phyloP scores from a whole-genome alignment of 1,284 basidiomycete species.

The Ustilago sp. region DNA sequence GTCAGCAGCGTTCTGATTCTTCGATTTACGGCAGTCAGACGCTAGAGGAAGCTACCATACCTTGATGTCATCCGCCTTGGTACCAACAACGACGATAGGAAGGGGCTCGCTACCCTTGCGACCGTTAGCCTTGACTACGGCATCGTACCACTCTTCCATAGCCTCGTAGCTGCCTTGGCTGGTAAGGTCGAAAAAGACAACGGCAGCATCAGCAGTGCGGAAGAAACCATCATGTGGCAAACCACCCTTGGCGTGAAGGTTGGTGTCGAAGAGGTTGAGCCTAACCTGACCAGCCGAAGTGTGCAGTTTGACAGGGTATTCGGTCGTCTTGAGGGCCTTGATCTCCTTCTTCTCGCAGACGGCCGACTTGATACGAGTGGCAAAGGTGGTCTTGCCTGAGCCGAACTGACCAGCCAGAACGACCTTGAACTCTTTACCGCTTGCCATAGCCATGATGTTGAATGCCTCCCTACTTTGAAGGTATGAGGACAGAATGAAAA shows the following conservation, averaged over 20 bases:
- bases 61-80: slow-evolving; percentile 53
- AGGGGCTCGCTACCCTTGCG: slow-evolving; percentile 49
- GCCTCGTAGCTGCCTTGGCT: slow-evolving; percentile 42
- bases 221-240: slow-evolving; percentile 53
- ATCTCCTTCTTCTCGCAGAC: slow-evolving; percentile 42
- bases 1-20: background rate
- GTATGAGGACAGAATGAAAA: background rate
- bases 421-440: slow-evolving; percentile 49
- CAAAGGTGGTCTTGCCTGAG: slow-evolving; percentile 48
- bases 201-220: slow-evolving; percentile 43
- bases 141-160: slow-evolving; percentile 54
- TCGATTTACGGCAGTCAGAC: background rate
- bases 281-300: slow-evolving; percentile 45
- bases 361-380: slow-evolving; percentile 50
- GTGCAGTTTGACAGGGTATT: slow-evolving; percentile 44
- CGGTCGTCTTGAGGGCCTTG: slow-evolving; percentile 52
- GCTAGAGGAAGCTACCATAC: slow-evolving; percentile 7
- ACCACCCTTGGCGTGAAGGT: slow-evolving; percentile 52
- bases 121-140: slow-evolving; percentile 46
- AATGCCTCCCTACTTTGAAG: too few relatives aligned
- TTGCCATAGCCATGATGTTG: slow-evolving; percentile 27
- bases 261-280: slow-evolving; percentile 50
- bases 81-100: slow-evolving; percentile 47
- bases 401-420: slow-evolving; percentile 52
- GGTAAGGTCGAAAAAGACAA: slow-evolving; percentile 51